These are phyloP conservation scores for Pinus tabuliformis DNA, from an alignment of 75 land plant genomes.

Conservation along the genomic window DNA sequence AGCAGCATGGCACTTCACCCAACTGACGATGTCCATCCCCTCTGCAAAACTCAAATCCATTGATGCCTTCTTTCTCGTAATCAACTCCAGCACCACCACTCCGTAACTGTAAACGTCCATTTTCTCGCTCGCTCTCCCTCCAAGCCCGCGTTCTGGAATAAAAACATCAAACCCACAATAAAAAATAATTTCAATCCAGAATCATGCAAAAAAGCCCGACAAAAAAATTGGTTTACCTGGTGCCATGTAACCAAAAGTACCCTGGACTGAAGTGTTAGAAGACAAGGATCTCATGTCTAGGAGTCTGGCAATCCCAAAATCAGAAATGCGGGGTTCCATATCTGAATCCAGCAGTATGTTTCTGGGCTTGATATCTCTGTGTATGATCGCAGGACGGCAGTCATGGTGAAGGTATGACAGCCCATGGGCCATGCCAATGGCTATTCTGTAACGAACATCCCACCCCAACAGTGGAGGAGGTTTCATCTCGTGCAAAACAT, in stretches of 20 bases:
- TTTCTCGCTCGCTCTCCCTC: constrained; percentile 35
- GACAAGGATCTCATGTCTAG: background rate
- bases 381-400: constrained; percentile 51
- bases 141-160: constrained; percentile 38
- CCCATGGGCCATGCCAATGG: constrained; percentile 68
- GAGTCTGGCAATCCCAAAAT: constrained; percentile 12
- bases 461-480: constrained; percentile 34
- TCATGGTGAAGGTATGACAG: constrained; percentile 76
- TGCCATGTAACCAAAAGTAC: constrained; percentile 70
- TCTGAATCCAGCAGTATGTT: constrained; percentile 70
- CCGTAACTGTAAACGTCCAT: constrained; percentile 81
- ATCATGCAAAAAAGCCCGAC: background rate
- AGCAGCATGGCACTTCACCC: constrained; percentile 32
- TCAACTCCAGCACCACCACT: constrained; percentile 63
- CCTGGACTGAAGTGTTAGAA: constrained; percentile 21
- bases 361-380: constrained; percentile 29
- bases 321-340: constrained; percentile 66
- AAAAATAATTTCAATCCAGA: background rate
- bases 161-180: background rate
- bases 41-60: constrained; percentile 47
- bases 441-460: constrained; percentile 50
- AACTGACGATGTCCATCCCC: constrained; percentile 43
- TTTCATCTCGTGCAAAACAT: constrained; percentile 36
- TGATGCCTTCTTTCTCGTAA: constrained; percentile 51
- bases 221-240: constrained; percentile 38